A percentile compares a stretch with the other conserved stretches of the same genome.
Conservation (phyloP, 75 land plant genomes). For the Selaginella tamariscina region DNA sequence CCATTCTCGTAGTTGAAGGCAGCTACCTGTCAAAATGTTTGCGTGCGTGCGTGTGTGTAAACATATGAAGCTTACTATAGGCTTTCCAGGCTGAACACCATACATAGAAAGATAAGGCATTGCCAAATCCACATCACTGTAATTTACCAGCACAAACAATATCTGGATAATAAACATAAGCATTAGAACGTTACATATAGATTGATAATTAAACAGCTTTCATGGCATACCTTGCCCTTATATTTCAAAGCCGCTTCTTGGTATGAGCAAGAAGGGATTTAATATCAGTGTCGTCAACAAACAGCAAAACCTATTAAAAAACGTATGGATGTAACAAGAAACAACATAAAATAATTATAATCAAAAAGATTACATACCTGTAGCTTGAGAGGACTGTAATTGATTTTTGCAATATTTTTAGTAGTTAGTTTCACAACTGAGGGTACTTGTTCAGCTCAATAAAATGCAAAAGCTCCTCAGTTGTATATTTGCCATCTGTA, state of each 20-base stretch:
- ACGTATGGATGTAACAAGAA: neutral
- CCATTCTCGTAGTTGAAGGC: conserved; percentile 65
- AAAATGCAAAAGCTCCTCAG: conserved; percentile 42
- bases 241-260: conserved; percentile 54
- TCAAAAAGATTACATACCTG: conserved; percentile 48
- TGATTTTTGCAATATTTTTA: conserved; percentile 43
- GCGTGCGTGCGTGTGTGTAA: neutral
- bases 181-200: too few species aligned
- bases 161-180: too few species aligned
- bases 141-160: conserved; percentile 58
- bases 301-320: conserved; percentile 68
- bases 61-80: conserved; percentile 37
- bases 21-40: conserved; percentile 35
- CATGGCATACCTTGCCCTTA: conserved; percentile 62
- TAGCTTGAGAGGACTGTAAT: conserved; percentile 51
- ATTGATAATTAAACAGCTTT: too few species aligned
- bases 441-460: conserved; percentile 69
- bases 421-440: conserved; percentile 44
- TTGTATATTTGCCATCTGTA: conserved; percentile 47
- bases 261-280: conserved; percentile 29
- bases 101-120: conserved; percentile 66
- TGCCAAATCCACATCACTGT: conserved; percentile 70
- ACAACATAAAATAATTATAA: neutral
- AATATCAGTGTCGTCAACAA: conserved; percentile 51
- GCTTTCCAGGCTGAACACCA: conserved; percentile 57